These are phyloP conservation scores for Oryza longistaminata DNA, from an alignment of 176 grass and related monocot species.

Conservation along the genomic window DNA sequence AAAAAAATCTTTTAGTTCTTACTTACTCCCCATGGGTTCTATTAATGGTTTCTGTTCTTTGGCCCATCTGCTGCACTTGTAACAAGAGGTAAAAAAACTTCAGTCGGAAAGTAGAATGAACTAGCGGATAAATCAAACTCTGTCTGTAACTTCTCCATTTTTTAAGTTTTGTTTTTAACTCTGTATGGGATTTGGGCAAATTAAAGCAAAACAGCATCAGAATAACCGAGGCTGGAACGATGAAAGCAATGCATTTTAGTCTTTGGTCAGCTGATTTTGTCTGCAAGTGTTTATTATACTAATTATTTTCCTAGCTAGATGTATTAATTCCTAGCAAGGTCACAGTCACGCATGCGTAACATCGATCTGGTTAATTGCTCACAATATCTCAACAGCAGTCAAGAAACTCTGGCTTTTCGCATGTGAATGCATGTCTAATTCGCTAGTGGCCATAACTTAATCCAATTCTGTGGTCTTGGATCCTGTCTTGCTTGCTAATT, in stretches of 20 bases:
- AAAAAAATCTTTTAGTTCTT: neutral
- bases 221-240: neutral
- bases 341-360: neutral
- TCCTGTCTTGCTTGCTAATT: neutral
- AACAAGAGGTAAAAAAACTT: neutral
- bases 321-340: neutral
- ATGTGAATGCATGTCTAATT: neutral
- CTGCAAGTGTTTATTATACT: neutral
- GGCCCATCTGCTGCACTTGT: neutral
- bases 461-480: neutral
- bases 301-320: neutral
- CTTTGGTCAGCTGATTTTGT: neutral
- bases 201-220: neutral
- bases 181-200: neutral
- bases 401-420: neutral
- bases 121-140: neutral
- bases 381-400: neutral
- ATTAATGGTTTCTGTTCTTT: neutral
- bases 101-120: neutral
- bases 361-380: neutral
- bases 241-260: neutral
- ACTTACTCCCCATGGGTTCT: neutral
- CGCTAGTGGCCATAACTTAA: neutral
- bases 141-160: neutral
- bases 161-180: neutral